Base-by-base conservation (phyloP, 2,329 filamentous ascomycete genomes). In the Claviceps arundinis region DNA sequence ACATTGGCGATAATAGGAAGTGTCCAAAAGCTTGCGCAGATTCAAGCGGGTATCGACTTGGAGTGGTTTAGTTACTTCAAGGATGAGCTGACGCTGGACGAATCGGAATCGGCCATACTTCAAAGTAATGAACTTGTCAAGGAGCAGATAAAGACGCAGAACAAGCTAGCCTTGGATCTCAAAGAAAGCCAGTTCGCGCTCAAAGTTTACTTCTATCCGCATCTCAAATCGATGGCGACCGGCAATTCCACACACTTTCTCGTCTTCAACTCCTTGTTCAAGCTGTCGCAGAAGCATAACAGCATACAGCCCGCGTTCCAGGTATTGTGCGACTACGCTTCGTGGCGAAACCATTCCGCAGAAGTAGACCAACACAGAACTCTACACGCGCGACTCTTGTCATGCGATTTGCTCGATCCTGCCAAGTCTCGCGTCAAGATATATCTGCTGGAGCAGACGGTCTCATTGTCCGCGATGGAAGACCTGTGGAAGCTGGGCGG, bases 391-490 rank as follows among this genome's bases (percentile, higher is more conserved):
- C 47, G 47, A 5, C 37, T 51, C 24, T 19, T 51, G 2, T 51
- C 50, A 5, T 51, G 50, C 11, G 50, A 51, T n/a, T 16, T 51
- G 37, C 5, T 47, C 3, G 17, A 42, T n/a, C 43, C 50, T 2
- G 13, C 22, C 37, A 42, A 47, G 22, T 51, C 50, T 22, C 50
- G 50, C 11, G 19, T 51, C 19, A 51, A 51, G 50, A 42, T 51
- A 9, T 51, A 51, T 44, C 16, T 40, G 11, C 34, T 17, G 37
- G 50, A 47, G 37, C 22, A 19, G 34, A 47, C 7, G n/a, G 34
- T 51, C 5, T 47, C 43, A 4, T 22, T 51, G 44, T 22, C 50
- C 37, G 43, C 37, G 3, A 51, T 51, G 37, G 50, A 51, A 37
- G 44, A 47, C 11, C 19, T 51, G 16, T 51, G 50, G 50, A 51